Conservation (phyloP, 2,329 filamentous ascomycete species). For the Acrocalymma vagum region DNA sequence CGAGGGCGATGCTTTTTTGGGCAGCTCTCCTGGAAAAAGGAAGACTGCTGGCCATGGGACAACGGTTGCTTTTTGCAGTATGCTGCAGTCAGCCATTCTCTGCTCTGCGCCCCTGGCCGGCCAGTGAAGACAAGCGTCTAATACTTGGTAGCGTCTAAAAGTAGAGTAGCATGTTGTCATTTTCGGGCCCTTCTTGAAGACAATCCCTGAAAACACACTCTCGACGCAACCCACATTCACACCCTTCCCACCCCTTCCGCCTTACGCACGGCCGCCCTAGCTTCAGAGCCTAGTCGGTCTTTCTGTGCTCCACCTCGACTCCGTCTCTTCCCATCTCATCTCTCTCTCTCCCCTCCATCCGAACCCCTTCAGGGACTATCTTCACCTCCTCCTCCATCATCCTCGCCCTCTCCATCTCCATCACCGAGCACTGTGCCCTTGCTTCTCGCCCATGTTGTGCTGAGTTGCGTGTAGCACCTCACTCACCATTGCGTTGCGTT, state of each 20-base stretch:
- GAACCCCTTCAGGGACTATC: conserved; percentile 32
- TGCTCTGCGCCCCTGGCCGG: conserved; percentile 1
- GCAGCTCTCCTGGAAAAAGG: too few species aligned
- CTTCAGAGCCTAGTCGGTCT: conserved; percentile 36
- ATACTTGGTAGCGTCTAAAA: conserved; percentile 35
- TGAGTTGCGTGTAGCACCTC: conserved; percentile 26
- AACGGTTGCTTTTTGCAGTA: too few species aligned
- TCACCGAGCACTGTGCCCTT: conserved; percentile 16
- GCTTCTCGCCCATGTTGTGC: conserved; percentile 25
- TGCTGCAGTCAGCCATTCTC: too few species aligned
- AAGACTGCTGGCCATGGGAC: conserved; percentile 10
- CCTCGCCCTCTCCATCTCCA: conserved; percentile 14
- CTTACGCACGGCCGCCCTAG: conserved; percentile 40
- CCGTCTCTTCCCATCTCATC: conserved; percentile 34
- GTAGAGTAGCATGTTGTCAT: conserved; percentile 48
- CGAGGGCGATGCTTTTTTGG: too few species aligned
- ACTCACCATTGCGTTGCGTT: conserved; percentile 11
- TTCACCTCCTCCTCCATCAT: conserved; percentile 18
- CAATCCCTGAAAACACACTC: conserved; percentile 45
- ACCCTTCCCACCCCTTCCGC: too few species aligned
- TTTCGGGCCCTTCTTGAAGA: conserved; percentile 24
- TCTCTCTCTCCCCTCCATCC: conserved; percentile 29
- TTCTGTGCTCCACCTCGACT: conserved; percentile 41
- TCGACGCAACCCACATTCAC: too few species aligned
- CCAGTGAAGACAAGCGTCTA: conserved; percentile 1